Evolutionary conservation across 768 basidiomycete genomes (phyloP), one percentile per base, ranked within the genome.

Genomic region (Tricholoma sp.): DNA sequence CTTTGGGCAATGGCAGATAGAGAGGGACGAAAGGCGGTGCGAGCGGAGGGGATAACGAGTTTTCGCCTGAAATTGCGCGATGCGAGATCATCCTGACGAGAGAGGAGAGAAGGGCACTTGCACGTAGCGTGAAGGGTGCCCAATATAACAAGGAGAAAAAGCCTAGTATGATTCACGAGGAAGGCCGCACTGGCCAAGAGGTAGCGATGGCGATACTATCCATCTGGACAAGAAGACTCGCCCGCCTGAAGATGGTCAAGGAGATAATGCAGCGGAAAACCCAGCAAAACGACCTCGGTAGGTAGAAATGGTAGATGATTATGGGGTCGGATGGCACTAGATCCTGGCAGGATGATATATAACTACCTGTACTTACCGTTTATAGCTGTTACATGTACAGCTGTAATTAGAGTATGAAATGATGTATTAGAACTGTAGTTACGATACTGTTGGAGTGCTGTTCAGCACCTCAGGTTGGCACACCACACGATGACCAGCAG

Each of bases 51-150:
- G 35, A 19, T 7, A 49, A 49, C 8, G 56, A 56, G 19, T 57
- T 61, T 27, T 58, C 54, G 37, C 47, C 58, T 6, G 59, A 62
- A 51, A 47, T 60, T 22, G 56, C 35, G 1, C 55, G 51, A 6
- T 71, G 66, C 24, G 71, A 71, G 16, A 70, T 81, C 9, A 64
- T 81, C 31, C 61, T 80, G 54, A 78, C 77, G 18, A 70, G 75
- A 39, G 68, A 67, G 21, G 80, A 83, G 58, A 69, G 79, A 5
- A 57, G 56, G 54, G 57, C 64, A 8, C 60, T 67, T 12, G 58
- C 18, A 11, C 39, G 18, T 41, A 19, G 53, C 4, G 32, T 52
- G 22, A 54, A 63, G 18, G 9, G 45, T 54, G 21, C 51, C 37
- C 31, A 11, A 46, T 57, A 60, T 31, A 57, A n/a, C n/a, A n/a